Conservation (phyloP, 2,329 filamentous ascomycete genomes). For the Xylaria sp. region DNA sequence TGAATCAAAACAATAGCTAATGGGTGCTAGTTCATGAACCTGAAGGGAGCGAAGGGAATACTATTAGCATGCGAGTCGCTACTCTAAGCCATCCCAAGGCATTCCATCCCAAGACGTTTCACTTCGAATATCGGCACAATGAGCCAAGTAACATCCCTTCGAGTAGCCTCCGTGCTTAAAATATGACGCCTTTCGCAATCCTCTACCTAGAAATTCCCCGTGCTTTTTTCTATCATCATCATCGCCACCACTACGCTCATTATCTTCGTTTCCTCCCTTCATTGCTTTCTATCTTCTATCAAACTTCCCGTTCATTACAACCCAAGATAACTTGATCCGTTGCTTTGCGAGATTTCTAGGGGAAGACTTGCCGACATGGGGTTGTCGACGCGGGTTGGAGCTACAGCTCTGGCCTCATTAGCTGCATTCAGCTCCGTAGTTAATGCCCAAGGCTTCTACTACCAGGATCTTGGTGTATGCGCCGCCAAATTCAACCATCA, state of each 20-base stretch:
- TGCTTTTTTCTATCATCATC: conserved; percentile 9
- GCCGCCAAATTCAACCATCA: conserved; percentile 25
- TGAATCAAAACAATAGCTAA: conserved; percentile 29
- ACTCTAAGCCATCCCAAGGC: conserved; percentile 13
- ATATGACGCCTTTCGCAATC: conserved; percentile 35
- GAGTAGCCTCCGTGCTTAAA: conserved; percentile 33
- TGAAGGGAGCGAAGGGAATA: conserved; percentile 37
- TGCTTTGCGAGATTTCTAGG: background rate
- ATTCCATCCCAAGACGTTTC: conserved; percentile 38
- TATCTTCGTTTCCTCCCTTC: conserved; percentile 29
- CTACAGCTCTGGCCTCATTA: conserved; percentile 40
- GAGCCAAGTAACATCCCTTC: conserved; percentile 30
- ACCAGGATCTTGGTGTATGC: conserved; percentile 31
- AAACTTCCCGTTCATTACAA: background rate
- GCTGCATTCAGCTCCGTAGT: conserved; percentile 38
- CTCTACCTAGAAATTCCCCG: background rate
- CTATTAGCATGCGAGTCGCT: conserved; percentile 17
- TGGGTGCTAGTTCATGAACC: conserved; percentile 27
- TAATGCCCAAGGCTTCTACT: conserved; percentile 38
- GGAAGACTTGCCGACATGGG: conserved; percentile 40
- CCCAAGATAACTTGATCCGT: background rate
- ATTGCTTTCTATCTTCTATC: background rate
- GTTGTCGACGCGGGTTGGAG: conserved; percentile 33
- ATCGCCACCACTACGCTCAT: conserved; percentile 25
- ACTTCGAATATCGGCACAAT: conserved; percentile 12